These are phyloP conservation scores for Glarea lozoyensis DNA, from an alignment of 495 filamentous ascomycete genomes.

Conservation along the genomic window DNA sequence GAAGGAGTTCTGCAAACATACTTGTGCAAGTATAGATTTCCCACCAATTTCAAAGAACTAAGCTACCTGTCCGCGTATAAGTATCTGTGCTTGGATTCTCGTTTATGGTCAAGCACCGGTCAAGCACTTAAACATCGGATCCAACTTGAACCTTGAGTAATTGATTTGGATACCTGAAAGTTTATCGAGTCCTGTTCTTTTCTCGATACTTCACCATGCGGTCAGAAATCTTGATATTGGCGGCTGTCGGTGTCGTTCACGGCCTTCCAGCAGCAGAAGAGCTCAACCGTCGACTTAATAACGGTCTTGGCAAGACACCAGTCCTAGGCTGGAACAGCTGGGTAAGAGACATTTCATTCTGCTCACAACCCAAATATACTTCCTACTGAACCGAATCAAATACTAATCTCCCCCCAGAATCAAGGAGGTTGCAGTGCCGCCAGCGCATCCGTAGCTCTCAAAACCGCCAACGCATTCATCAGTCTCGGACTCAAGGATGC, in stretches of 20 bases:
- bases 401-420: neutral
- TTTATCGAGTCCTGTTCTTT: neutral
- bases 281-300: neutral
- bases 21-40: no score
- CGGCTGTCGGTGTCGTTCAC: neutral
- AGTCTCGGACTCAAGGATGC: neutral
- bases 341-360: neutral
- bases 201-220: neutral
- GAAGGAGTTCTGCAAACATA: no score
- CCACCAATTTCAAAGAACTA: no score
- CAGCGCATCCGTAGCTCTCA: neutral
- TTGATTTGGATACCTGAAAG: no score
- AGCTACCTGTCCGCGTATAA: no score
- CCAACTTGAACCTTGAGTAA: no score
- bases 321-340: constrained; percentile 2
- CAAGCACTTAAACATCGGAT: no score
- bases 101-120: no score
- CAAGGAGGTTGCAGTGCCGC: neutral
- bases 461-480: neutral
- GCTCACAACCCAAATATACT: neutral
- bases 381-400: neutral
- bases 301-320: neutral
- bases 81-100: no score
- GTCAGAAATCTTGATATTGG: neutral
- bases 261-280: neutral